Evolutionary conservation across 768 basidiomycete genomes (phyloP).

Genomic region (Collybia nuda): DNA sequence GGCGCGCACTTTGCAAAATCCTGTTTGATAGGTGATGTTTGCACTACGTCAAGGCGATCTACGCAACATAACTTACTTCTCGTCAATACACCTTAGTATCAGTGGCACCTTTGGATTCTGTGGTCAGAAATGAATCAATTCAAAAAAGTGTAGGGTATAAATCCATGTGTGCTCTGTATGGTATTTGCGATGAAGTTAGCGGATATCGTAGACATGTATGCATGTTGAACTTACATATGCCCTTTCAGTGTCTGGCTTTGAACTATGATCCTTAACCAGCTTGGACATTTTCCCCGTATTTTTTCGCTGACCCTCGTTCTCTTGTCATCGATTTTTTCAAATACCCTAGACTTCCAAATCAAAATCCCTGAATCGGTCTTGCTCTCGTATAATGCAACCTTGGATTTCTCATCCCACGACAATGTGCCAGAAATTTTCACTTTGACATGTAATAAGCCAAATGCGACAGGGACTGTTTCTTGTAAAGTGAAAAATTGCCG

Average conservation of each 20-base stretch:
- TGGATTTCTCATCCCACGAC: conserved; percentile 28
- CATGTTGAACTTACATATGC: conserved; percentile 26
- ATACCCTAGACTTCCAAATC: conserved; percentile 30
- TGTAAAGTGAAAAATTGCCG: conserved; percentile 29
- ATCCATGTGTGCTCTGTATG: conserved; percentile 27
- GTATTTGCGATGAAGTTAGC: not conserved
- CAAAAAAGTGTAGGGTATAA: conserved; percentile 25
- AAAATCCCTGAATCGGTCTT: conserved; percentile 14
- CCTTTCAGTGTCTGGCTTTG: conserved; percentile 21
- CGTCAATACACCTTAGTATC: no score
- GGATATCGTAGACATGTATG: not conserved
- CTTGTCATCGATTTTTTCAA: conserved; percentile 23
- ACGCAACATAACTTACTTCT: no score
- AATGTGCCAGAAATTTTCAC: conserved; percentile 28
- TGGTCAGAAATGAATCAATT: not conserved
- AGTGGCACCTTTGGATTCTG: not conserved
- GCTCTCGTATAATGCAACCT: conserved; percentile 29
- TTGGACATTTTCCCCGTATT: conserved; percentile 29
- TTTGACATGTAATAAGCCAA: conserved; percentile 25
- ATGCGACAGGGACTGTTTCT: conserved; percentile 30
- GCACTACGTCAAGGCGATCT: no score
- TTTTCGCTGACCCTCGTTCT: conserved; percentile 29
- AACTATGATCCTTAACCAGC: conserved; percentile 21
- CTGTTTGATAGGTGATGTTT: no score
- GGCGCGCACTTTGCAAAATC: no score